Conservation (phyloP, 768 basidiomycete species). For the Phaeotremella skinneri region DNA sequence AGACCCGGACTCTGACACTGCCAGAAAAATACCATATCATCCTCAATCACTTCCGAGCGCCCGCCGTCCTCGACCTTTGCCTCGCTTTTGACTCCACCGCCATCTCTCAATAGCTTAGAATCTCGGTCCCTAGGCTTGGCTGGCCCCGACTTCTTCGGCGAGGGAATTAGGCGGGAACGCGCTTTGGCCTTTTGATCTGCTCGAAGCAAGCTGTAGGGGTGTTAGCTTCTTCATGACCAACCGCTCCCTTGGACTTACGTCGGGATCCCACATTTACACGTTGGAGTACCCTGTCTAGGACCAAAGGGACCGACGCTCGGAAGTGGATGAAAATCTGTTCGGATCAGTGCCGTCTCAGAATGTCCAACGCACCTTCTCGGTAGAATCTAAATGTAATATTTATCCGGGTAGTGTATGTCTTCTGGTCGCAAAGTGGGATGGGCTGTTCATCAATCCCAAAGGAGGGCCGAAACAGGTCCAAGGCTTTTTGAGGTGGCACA, state of each 20-base stretch:
- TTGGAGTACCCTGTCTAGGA: constrained; percentile 44
- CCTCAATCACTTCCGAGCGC: constrained; percentile 19
- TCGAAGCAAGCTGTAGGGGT: constrained; percentile 35
- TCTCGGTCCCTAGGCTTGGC: background rate
- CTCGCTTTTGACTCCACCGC: background rate
- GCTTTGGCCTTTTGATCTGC: constrained; percentile 52
- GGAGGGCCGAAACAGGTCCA: constrained; percentile 48
- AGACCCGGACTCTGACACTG: constrained; percentile 46
- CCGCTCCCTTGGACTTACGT: constrained; percentile 30
- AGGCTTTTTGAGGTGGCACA: constrained; percentile 44
- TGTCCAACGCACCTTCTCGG: background rate
- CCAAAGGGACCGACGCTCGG: constrained; percentile 22
- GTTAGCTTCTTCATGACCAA: background rate
- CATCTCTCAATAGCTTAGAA: background rate
- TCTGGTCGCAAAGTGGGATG: constrained; percentile 31
- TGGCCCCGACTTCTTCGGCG: constrained; percentile 2
- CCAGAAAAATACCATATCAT: constrained; percentile 49
- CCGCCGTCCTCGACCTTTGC: background rate
- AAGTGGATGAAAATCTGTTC: constrained; percentile 46
- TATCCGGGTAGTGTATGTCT: constrained; percentile 43
- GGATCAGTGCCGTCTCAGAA: constrained; percentile 2
- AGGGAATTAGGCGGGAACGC: constrained; percentile 15
- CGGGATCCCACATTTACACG: constrained; percentile 49
- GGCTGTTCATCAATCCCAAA: constrained; percentile 27
- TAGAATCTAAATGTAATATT: constrained; percentile 50